Conservation (phyloP, 2,329 filamentous ascomycete genomes). For the Alternaria angustiovoidea region DNA sequence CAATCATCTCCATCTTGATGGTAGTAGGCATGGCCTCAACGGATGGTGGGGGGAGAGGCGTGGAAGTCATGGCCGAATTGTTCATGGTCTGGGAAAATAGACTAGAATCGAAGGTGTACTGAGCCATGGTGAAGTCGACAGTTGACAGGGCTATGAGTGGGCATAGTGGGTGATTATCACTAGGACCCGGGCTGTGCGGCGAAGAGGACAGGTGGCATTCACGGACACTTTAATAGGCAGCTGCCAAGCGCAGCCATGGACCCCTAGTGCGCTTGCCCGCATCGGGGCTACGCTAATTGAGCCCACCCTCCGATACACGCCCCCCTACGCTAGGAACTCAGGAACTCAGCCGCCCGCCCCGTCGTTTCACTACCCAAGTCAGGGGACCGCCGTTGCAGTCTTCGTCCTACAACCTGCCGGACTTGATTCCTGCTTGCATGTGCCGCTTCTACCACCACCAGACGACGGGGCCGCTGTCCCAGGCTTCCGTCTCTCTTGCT, state of each 20-base stretch:
- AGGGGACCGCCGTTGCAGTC: slow-evolving; percentile 23
- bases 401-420: slow-evolving; percentile 22
- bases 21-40: slow-evolving; percentile 41
- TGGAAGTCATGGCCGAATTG: slow-evolving; percentile 33
- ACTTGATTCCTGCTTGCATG: slow-evolving; percentile 12
- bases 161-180: slow-evolving; percentile 41
- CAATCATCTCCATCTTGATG: slow-evolving; percentile 55
- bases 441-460: slow-evolving; percentile 11
- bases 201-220: slow-evolving; percentile 42
- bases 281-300: slow-evolving; percentile 11
- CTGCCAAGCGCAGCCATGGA: slow-evolving; percentile 19
- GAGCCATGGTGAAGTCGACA: slow-evolving; percentile 37
- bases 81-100: slow-evolving; percentile 34
- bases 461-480: neutral
- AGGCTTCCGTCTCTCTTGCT: neutral
- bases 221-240: slow-evolving; percentile 48
- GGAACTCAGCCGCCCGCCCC: slow-evolving; percentile 33
- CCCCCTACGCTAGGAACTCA: slow-evolving; percentile 26
- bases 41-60: slow-evolving; percentile 32
- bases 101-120: slow-evolving; percentile 32
- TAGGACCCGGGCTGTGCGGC: slow-evolving; percentile 38
- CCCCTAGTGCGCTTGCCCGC: slow-evolving; percentile 29
- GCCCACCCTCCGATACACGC: slow-evolving; percentile 14
- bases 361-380: slow-evolving; percentile 35
- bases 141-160: slow-evolving; percentile 39